Conservation (phyloP, 2,329 filamentous ascomycete genomes). For the Dactylellina sp. region DNA sequence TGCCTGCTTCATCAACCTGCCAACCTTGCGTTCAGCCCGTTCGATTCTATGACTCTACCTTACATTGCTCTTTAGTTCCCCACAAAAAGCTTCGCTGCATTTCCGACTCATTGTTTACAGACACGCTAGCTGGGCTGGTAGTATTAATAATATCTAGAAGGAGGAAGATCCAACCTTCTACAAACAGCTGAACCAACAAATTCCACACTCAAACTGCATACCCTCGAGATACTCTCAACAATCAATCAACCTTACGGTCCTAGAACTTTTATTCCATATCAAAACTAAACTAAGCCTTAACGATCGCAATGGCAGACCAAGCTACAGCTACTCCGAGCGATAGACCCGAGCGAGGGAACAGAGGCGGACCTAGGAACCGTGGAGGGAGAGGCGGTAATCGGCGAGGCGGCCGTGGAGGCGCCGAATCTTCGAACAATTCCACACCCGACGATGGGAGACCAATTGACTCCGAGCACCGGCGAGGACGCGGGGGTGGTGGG, state of each 20-base stretch:
- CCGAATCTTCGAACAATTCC: neutral
- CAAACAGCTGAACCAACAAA: neutral
- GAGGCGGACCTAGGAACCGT: slow-evolving; percentile 64
- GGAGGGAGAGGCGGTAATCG: slow-evolving; percentile 62
- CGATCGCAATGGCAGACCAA: slow-evolving; percentile 39
- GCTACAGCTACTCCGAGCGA: slow-evolving; percentile 39
- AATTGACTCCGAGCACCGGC: slow-evolving; percentile 33
- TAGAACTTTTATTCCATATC: neutral
- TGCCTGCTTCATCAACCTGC: neutral
- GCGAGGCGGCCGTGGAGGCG: slow-evolving; percentile 60
- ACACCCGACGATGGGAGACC: slow-evolving; percentile 11
- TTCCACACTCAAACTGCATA: neutral
- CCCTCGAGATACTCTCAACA: neutral
- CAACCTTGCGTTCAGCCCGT: slow-evolving; percentile 26
- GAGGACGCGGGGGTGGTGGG: slow-evolving; percentile 32
- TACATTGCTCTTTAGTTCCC: slow-evolving; percentile 11
- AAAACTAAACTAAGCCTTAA: neutral
- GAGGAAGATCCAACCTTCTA: neutral
- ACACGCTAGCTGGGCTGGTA: slow-evolving; percentile 4
- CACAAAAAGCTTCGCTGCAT: neutral
- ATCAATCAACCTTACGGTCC: neutral
- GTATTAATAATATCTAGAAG: slow-evolving; percentile 1
- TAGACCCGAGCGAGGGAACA: slow-evolving; percentile 64
- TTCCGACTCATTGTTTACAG: slow-evolving; percentile 22
- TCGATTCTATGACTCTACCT: slow-evolving; percentile 34